phyloP scores from a whole-genome alignment of 192 early-diverging fungal species.

The Physocladia obscura region DNA sequence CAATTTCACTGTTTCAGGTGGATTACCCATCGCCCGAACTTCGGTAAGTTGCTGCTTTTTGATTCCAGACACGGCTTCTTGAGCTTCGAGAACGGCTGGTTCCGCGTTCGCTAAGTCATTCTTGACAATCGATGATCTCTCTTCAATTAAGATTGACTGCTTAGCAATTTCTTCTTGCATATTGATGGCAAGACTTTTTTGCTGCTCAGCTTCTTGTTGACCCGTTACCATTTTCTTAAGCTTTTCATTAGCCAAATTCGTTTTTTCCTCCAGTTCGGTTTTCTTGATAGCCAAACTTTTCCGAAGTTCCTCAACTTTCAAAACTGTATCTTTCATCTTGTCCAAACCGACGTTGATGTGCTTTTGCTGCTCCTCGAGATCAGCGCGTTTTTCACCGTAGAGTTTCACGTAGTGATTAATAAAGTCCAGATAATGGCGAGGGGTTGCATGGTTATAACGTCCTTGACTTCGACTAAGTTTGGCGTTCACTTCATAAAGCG shows the following conservation, averaged over 20 bases:
- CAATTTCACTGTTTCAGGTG: constrained; percentile 91
- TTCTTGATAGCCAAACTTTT: constrained; percentile 82
- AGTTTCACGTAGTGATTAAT: constrained; percentile 88
- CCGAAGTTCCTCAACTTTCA: constrained; percentile 92
- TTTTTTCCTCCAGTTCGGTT: constrained; percentile 82
- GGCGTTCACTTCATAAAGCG: constrained; percentile 81
- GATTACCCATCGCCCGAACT: constrained; percentile 94
- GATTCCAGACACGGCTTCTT: constrained; percentile 89
- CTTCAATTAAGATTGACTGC: constrained; percentile 77
- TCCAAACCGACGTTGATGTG: constrained; percentile 97
- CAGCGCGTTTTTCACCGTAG: constrained; percentile 88
- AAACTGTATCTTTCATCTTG: constrained; percentile 90
- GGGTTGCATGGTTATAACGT: constrained; percentile 84
- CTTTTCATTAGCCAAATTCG: constrained; percentile 89
- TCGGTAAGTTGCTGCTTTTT: constrained; percentile 96
- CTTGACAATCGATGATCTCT: constrained; percentile 77
- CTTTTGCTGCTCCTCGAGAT: constrained; percentile 96
- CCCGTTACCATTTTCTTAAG: constrained; percentile 92
- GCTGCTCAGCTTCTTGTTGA: constrained; percentile 90
- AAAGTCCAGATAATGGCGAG: constrained; percentile 98
- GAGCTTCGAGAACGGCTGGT: constrained; percentile 94
- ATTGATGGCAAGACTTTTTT: constrained; percentile 76
- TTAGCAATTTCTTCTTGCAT: constrained; percentile 73
- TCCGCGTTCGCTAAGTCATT: constrained; percentile 92
- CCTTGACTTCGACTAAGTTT: constrained; percentile 81